These are phyloP conservation scores for Chamaecyparis obtusa DNA, from an alignment of 75 land plant species.

Conservation along the genomic window DNA sequence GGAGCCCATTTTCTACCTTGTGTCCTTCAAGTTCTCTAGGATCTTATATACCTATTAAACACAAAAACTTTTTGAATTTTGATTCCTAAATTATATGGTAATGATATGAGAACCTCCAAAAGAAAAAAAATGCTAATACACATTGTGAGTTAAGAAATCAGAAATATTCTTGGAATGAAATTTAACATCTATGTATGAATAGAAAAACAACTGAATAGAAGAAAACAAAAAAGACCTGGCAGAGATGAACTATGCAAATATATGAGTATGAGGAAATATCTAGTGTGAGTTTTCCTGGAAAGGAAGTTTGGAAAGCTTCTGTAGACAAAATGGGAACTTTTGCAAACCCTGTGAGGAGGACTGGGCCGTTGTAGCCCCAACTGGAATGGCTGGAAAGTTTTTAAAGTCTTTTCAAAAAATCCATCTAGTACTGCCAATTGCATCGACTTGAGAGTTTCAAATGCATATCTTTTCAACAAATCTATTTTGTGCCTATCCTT, in stretches of 20 bases:
- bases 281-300: constrained; percentile 89
- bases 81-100: not conserved
- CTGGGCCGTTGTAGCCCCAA: too few relatives aligned
- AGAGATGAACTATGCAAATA: constrained; percentile 51
- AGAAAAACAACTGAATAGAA: not conserved
- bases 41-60: constrained; percentile 75
- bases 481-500: too few relatives aligned
- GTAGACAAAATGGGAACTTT: too few relatives aligned
- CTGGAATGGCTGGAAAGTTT: too few relatives aligned
- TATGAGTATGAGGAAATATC: constrained; percentile 75
- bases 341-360: too few relatives aligned
- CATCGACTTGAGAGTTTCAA: too few relatives aligned
- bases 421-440: too few relatives aligned
- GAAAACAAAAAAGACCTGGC: constrained; percentile 48
- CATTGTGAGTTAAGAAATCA: not conserved
- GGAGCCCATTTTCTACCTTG: constrained; percentile 57
- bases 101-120: not conserved
- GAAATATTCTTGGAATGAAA: not conserved
- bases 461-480: too few relatives aligned
- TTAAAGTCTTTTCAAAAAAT: too few relatives aligned
- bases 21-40: constrained; percentile 65
- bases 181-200: not conserved
- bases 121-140: not conserved
- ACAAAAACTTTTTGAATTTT: not conserved
- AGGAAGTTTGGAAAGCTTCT: too few relatives aligned